These are phyloP conservation scores for Paecilomyces sp. DNA, from an alignment of 2,329 filamentous ascomycete genomes.

Conservation along the genomic window DNA sequence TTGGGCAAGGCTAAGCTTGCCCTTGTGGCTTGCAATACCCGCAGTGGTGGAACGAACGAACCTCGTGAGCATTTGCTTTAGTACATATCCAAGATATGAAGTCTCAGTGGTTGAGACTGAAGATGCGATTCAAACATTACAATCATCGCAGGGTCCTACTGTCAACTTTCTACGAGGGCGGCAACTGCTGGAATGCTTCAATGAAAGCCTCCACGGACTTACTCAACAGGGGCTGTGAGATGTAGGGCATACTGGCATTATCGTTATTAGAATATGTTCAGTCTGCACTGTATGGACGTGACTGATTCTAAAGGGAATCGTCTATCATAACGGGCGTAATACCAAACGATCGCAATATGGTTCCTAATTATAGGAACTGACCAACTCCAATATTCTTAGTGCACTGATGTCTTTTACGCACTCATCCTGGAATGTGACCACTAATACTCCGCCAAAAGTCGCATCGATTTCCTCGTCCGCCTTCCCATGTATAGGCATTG, in stretches of 20 bases:
- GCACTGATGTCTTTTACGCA: not conserved
- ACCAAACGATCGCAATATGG: not conserved
- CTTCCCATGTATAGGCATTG: conserved; percentile 42
- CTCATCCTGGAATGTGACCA: not conserved
- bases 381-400: not conserved
- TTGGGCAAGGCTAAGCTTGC: not conserved
- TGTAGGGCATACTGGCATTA: not conserved
- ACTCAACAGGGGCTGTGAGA: not conserved
- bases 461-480: conserved; percentile 39
- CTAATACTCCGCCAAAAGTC: conserved; percentile 32
- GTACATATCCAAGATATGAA: not conserved
- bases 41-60: not conserved
- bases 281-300: not conserved
- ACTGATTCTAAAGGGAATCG: not conserved
- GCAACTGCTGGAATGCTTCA: not conserved
- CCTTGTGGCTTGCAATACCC: not conserved
- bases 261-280: not conserved
- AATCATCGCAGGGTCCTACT: not conserved
- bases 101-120: not conserved
- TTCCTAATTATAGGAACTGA: not conserved
- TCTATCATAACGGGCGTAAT: not conserved
- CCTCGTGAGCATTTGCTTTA: no score
- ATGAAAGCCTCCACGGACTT: not conserved
- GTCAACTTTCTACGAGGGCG: not conserved
- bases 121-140: not conserved